These are phyloP conservation scores for Suillus americanus DNA, from an alignment of 768 basidiomycete genomes.

Conservation along the genomic window DNA sequence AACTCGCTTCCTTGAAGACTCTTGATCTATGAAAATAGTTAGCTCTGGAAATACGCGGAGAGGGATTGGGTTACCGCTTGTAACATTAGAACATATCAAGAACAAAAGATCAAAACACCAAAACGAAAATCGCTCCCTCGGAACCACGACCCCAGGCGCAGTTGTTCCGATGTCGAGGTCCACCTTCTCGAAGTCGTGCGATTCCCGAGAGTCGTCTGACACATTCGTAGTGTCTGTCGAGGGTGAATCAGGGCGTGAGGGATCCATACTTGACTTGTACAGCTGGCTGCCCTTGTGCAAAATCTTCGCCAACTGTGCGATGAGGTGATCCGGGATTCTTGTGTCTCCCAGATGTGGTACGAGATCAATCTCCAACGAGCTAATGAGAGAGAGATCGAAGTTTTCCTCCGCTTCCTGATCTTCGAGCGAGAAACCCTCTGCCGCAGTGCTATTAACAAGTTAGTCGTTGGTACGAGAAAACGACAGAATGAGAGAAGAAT, in stretches of 20 bases:
- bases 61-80: slow-evolving; percentile 45
- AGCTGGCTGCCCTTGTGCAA: slow-evolving; percentile 73
- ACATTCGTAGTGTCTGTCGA: slow-evolving; percentile 6
- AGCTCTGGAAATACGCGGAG: background rate
- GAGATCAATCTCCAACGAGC: slow-evolving; percentile 76
- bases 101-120: slow-evolving; percentile 93
- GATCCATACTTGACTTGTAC: slow-evolving; percentile 35
- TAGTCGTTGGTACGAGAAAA: background rate
- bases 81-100: slow-evolving; percentile 68
- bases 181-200: slow-evolving; percentile 35
- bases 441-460: slow-evolving; percentile 44
- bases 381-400: slow-evolving; percentile 81
- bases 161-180: slow-evolving; percentile 59
- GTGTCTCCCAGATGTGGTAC: slow-evolving; percentile 70
- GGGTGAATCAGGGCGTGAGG: slow-evolving; percentile 14
- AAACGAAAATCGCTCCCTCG: slow-evolving; percentile 85
- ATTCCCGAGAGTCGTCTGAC: slow-evolving; percentile 17
- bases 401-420: slow-evolving; percentile 78
- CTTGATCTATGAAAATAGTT: slow-evolving; percentile 47
- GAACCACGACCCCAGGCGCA: slow-evolving; percentile 50
- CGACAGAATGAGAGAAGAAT: background rate
- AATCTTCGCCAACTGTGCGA: slow-evolving; percentile 65
- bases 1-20: slow-evolving; percentile 59
- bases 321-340: slow-evolving; percentile 69
- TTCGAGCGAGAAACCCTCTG: slow-evolving; percentile 57